Base-by-base conservation (phyloP, 768 basidiomycete genomes). In the Lepiota brunneoincarnata region DNA sequence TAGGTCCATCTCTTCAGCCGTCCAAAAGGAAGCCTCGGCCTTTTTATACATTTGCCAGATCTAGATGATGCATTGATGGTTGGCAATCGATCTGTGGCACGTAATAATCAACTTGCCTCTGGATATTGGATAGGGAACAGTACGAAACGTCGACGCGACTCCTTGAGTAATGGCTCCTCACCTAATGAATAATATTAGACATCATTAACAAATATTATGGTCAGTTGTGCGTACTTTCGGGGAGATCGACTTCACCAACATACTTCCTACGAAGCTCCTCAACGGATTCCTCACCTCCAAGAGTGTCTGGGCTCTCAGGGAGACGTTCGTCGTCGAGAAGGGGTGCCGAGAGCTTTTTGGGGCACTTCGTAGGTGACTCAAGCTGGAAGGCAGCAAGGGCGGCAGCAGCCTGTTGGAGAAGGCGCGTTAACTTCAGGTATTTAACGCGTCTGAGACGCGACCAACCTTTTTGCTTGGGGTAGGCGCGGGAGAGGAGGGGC, bases 31-130 rank as follows among this genome's bases (percentile, higher is more conserved):
- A 0, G 93, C 93, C 63, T 98, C 86, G 0, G 95, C 93, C 63
- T 93, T 90, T 75, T 98, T 98, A 80, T 98, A 98, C 82, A 93
- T 87, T 66, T 87, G 86, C 95, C 95, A 98, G 62, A 98, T 95
- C 93, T 98, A 20, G 10, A 39, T n/a, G n/a, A n/a, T 31, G 31
- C 31, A 9, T 10, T 10, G 11, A 51, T 24, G 11, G 38, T 18
- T 24, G 35, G 40, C 39, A 35, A 49, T 17, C 7, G 9, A 20
- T 15, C 35, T 10, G 18, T 35, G 28, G 6, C n/a, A 23, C 12
- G 31, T 10, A 4, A 7, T 44, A 3, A 5, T 20, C 2, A 24
- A 62, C 81, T 59, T 57, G 92, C 95, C 75, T 97, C 93, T 53
- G 87, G 80, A 64, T 94, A 96, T 67, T 95, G 89, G 56, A 98